Base-by-base conservation (phyloP, 371 early-diverging fungal genomes). In the Umbelopsis sp. region DNA sequence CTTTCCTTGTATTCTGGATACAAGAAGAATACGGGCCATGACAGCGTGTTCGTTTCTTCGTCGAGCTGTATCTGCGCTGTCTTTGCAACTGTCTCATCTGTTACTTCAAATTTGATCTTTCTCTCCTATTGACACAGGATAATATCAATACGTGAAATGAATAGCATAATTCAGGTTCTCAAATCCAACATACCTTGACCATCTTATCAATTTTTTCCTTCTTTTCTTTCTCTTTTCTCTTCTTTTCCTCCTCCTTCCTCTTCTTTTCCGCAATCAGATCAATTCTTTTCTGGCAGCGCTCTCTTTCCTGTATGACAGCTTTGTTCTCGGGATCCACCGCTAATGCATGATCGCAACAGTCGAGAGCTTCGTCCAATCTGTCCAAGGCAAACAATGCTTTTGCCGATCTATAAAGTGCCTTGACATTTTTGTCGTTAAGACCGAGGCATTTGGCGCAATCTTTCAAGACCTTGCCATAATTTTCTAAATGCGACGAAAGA, bases 1-100 rank as follows among this genome's bases (percentile, higher is more conserved):
- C 93, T 92, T 73, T 98, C 92, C 69, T 91, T 90, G 75, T 90
- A 85, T 76, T 98, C 97, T 4, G 99, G 99, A 78, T 99, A 99
- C 77, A 97, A 76, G 69, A 99, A 94, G 66, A 95, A 86, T 1
- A 94, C 94, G 0, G 99, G 98, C 86, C 93, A 91, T 14, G 88
- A 81, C 37, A 99, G 75, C 24, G 86, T 85, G 32, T 89, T 86
- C 1, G 86, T 77, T 32, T 81, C 83, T 11, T 79, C 71, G 70
- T 95, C 93, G 44, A 91, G 76, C 41, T 80, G 81, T 41, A 96
- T 93, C 67, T 84, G 84, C 57, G 83, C 77, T 66, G 77, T 69
- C 68, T 80, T 75, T 52, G 80, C 67, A 50, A 83, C 69, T 68
- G 79, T 70, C 65, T 79, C 53, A 78, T 87, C 72, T 63, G 74